These are phyloP conservation scores for Kurtzmaniella natalensis DNA, from an alignment of 1,139 yeast genomes.

Conservation along the genomic window DNA sequence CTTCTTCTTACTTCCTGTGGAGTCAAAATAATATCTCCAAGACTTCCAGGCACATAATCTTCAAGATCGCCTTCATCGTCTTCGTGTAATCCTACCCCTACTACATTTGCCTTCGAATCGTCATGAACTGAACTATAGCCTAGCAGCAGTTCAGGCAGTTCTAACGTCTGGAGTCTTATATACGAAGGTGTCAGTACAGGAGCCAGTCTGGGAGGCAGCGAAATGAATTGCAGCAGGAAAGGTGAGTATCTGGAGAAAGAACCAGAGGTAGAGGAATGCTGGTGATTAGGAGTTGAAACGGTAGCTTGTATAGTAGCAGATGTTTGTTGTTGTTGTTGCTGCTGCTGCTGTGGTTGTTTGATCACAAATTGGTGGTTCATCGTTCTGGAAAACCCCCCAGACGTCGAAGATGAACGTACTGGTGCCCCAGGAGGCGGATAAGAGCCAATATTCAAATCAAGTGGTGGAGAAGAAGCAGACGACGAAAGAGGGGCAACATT, in stretches of 20 bases:
- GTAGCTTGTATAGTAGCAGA: constrained; percentile 1
- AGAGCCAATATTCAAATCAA: too few species aligned
- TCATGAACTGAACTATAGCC: background rate
- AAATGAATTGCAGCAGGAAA: constrained; percentile 1
- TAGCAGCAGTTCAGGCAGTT: constrained; percentile 2
- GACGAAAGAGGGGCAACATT: too few species aligned
- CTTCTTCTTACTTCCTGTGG: constrained; percentile 72
- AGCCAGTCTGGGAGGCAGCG: constrained; percentile 3
- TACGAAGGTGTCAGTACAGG: background rate
- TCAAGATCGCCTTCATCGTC: constrained; percentile 33
- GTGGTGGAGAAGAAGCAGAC: too few species aligned
- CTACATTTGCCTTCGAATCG: background rate
- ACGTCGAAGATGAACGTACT: too few species aligned
- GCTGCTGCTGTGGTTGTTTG: too few species aligned
- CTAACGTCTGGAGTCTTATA: background rate
- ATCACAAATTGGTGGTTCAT: too few species aligned
- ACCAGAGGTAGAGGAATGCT: background rate
- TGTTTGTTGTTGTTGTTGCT: too few species aligned
- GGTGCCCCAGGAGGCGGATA: too few species aligned
- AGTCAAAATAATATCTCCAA: constrained; percentile 65
- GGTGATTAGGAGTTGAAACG: constrained; percentile 3
- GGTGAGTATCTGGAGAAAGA: constrained; percentile 4
- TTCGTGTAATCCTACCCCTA: background rate
- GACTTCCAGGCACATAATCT: constrained; percentile 73
- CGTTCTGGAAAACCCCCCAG: too few species aligned